Evolutionary conservation across 257 asterid genomes (phyloP), one percentile per base, ranked within the genome.

Genomic region (Penstemon barbatus): DNA sequence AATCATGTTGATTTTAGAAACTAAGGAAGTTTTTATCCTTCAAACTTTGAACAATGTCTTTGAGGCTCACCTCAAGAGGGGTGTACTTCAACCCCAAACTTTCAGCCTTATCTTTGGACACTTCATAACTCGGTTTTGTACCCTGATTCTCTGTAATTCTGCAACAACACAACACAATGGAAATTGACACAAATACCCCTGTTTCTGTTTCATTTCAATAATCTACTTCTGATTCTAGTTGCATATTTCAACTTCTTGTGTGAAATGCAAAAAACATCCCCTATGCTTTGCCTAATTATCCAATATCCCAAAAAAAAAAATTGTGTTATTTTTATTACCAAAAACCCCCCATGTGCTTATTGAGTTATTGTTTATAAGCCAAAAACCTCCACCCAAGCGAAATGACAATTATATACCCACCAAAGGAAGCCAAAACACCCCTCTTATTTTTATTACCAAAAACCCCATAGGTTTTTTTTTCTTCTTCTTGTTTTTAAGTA

Each of bases 11-110:
- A 19, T 10, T 25, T 73, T 33, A 66, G 56, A 80, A 51, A n/a
- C 5, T 19, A 4, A 79, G 64, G 38, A 81, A 73, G 3, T 54
- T 77, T 15, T 71, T 79, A 50, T 81, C 71, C 44, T 50, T 74
- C 66, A 84, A 69, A 58, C 75, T 71, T 68, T 79, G 73, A 45
- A 79, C 66, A 39, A 77, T 63, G 57, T 79, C 85, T 74, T 71
- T 77, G 3, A 84, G 69, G 57, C 77, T 79, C 36, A 69, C 79
- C 46, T 84, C 84, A 61, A 81, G 68, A 38, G 79, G 76, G 5
- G 70, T 79, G 73, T 69, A 79, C 33, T 38, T 50, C 8, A 81
- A 4, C 19, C 86, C 86, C 71, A 81, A 74, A 44, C 76, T 33
- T 46, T 72, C 68, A 5, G 78, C 80, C 63, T 55, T 84, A 38